Conservation (phyloP, 2,329 filamentous ascomycete species). For the Ophiocordyceps camponoti-saundersi region DNA sequence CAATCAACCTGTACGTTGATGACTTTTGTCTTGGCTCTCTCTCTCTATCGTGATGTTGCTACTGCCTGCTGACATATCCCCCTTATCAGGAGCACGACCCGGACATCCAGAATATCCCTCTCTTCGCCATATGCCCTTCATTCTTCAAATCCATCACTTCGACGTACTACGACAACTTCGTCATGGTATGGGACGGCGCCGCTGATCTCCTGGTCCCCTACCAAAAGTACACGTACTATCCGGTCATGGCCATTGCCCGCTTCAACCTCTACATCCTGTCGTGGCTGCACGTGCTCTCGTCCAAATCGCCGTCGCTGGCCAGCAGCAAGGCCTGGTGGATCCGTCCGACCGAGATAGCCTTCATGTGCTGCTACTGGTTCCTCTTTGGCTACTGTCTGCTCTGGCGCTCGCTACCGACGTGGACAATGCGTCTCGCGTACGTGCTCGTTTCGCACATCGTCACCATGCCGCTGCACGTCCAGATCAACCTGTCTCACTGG, state of each 20-base stretch:
- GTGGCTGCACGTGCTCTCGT: slow-evolving; percentile 52
- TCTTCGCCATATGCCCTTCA: too few relatives aligned
- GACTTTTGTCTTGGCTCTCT: too few relatives aligned
- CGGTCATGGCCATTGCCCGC: slow-evolving; percentile 60
- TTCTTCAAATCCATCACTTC: too few relatives aligned
- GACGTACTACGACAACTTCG: too few relatives aligned
- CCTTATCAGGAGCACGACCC: too few relatives aligned
- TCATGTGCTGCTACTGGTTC: slow-evolving; percentile 52
- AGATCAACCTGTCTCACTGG: slow-evolving; percentile 85
- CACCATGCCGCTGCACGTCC: slow-evolving; percentile 68
- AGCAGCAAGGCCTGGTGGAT: slow-evolving; percentile 48
- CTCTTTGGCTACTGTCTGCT: slow-evolving; percentile 76
- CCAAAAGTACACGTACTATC: slow-evolving; percentile 72
- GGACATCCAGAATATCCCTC: too few relatives aligned
- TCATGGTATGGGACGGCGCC: too few relatives aligned
- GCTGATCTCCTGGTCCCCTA: slow-evolving; percentile 48
- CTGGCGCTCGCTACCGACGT: slow-evolving; percentile 21
- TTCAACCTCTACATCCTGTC: slow-evolving; percentile 83
- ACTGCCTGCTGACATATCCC: too few relatives aligned
- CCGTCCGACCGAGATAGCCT: background rate
- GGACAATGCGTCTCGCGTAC: slow-evolving; percentile 42
- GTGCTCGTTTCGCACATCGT: slow-evolving; percentile 67
- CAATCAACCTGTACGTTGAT: slow-evolving; percentile 33
- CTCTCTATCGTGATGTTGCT: too few relatives aligned
- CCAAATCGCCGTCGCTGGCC: slow-evolving; percentile 10